Base-by-base conservation (phyloP, 108 stramenopile species). In the Skeletonema potamos region DNA sequence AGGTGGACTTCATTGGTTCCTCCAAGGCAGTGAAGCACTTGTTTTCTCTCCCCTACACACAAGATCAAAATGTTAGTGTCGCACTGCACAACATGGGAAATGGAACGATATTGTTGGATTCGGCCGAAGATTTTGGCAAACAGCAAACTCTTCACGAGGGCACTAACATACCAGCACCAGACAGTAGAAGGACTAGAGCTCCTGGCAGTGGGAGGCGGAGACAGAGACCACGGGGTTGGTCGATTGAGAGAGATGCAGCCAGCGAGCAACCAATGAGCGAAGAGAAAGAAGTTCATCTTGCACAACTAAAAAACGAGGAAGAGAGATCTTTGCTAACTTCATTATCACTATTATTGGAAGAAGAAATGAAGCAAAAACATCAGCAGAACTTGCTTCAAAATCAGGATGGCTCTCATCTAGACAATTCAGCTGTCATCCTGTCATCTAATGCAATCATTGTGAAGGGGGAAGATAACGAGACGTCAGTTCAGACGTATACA, bases 41-140 rank as follows among this genome's bases (percentile, higher is more conserved):
- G 12, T 92, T 94, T 81, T 86, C 90, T 4, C 66, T 94, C 54
- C 89, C 90, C 15, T 86, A 84, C 60, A 56, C 76, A 22, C 32
- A 75, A 34, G 83, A 85, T 37, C 30, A 64, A 36, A 69, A 81
- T 27, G 64, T 87, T 7, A 84, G 82, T 57, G 77, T 94, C 20
- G 93, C 90, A 6, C 54, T 91, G 36, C 93, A 94, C 60, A 91
- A 89, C 36, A 62, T 91, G 12, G 85, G 88, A 32, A 79, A 79
- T 60, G 93, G 90, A 11, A 89, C 89, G 3, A 73, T 94, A 2
- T 54, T 94, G 54, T 37, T 94, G 32, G 93, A 94, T 73, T 72
- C 70, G 1, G 80, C 79, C 13, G 86, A 68, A 17, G 59, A 44
- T 51, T 22, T 51, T 24, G 22, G 2, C 5, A 7, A 24, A 9